A percentile compares a stretch with the other conserved stretches of the same genome.
Evolutionary conservation across 2,329 filamentous ascomycete species (phyloP).

Genomic region (Diaporthe ampelina): DNA sequence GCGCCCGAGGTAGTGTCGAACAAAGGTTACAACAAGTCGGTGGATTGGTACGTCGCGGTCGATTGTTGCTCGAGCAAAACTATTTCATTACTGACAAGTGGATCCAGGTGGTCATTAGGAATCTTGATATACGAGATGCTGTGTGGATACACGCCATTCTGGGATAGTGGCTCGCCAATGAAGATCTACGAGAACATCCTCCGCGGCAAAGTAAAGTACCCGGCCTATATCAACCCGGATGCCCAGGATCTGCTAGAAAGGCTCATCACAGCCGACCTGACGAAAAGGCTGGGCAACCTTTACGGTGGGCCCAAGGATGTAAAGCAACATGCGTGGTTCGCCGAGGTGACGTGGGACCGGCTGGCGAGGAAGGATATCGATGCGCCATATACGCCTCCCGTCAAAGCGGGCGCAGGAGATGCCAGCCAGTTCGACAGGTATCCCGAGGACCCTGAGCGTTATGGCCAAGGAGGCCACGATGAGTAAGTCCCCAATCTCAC

Average conservation of each 20-base stretch:
- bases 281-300: conserved; percentile 94
- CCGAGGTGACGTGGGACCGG: conserved; percentile 97
- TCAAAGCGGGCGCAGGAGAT: conserved; percentile 93
- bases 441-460: conserved; percentile 94
- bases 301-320: conserved; percentile 93
- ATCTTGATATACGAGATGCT: conserved; percentile 99
- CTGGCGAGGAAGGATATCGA: conserved; percentile 97
- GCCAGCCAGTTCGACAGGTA: conserved; percentile 99
- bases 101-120: conserved; percentile 91
- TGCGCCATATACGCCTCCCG: conserved; percentile 95
- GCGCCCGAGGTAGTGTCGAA: conserved; percentile 98
- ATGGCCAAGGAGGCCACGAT: conserved; percentile 83
- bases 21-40: conserved; percentile 99
- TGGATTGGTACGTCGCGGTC: conserved; percentile 86
- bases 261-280: conserved; percentile 94
- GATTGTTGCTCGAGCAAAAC: not conserved
- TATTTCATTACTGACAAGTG: conserved; percentile 34
- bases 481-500: conserved; percentile 74
- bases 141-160: conserved; percentile 98
- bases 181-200: conserved; percentile 99
- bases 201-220: conserved; percentile 95
- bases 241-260: conserved; percentile 93
- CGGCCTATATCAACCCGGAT: conserved; percentile 93
- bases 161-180: conserved; percentile 97
- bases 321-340: conserved; percentile 96